Evolutionary conservation across 176 grass and related monocot genomes (phyloP).

Genomic region (Saccharum spontaneum): DNA sequence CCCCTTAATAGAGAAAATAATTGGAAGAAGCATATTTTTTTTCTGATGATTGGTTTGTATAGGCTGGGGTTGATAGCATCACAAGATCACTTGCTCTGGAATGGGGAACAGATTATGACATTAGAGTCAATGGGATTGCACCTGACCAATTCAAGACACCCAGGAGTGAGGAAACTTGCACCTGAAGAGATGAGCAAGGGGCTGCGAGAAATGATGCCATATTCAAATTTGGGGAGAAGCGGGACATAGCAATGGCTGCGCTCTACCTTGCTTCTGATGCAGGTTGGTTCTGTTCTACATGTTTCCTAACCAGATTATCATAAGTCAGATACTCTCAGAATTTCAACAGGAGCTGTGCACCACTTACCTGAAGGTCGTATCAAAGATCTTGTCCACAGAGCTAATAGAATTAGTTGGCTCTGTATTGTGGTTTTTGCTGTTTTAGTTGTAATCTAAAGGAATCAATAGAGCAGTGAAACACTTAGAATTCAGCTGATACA

Average conservation of each 20-base stretch:
- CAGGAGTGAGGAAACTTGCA: conserved; percentile 88
- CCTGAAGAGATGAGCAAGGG: conserved; percentile 77
- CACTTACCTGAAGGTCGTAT: background rate
- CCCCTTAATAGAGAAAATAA: background rate
- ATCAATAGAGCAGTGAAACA: background rate
- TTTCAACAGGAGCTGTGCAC: background rate
- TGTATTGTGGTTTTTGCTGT: background rate
- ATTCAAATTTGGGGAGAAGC: conserved; percentile 77
- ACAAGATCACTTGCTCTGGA: conserved; percentile 95
- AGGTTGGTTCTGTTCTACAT: conserved; percentile 39
- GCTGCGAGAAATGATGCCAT: conserved; percentile 46
- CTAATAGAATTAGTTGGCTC: background rate
- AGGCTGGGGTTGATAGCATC: conserved; percentile 95
- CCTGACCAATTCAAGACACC: conserved; percentile 77
- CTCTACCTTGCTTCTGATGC: conserved; percentile 94
- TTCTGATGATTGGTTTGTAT: conserved; percentile 20
- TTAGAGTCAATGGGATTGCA: conserved; percentile 92
- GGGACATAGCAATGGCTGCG: conserved; percentile 88
- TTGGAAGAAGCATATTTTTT: conserved; percentile 10
- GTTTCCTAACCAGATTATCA: background rate
- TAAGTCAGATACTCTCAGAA: background rate
- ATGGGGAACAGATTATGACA: conserved; percentile 97
- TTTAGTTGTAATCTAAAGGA: background rate
- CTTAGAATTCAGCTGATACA: background rate
- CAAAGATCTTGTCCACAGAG: background rate